phyloP scores from a whole-genome alignment of 2,329 filamentous ascomycete genomes.

The Botrytis fragariae region DNA sequence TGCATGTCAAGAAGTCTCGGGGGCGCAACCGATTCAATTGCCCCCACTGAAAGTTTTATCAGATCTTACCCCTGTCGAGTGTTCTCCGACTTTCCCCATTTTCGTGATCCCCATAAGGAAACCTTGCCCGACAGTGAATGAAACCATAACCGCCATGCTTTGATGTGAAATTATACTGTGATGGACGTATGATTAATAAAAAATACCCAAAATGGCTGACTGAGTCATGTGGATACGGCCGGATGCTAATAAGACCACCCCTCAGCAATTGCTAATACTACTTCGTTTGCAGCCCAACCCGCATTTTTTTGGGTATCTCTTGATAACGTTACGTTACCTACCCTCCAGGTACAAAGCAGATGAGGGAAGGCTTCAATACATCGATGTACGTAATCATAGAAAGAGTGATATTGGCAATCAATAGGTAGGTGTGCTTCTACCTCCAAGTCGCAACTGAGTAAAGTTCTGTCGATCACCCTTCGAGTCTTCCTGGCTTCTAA shows the following conservation, averaged over 20 bases:
- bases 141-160: neutral
- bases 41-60: constrained; percentile 1
- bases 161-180: neutral
- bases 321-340: neutral
- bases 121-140: neutral
- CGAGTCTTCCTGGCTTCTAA: neutral
- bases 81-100: neutral
- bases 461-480: neutral
- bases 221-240: neutral
- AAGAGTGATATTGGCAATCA: neutral
- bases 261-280: neutral
- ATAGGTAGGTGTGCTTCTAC: neutral
- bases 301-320: neutral
- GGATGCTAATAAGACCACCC: neutral
- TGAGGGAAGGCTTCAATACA: neutral
- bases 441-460: neutral
- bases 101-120: neutral
- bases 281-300: neutral
- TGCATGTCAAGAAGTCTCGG: neutral
- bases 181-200: neutral
- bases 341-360: neutral
- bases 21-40: neutral
- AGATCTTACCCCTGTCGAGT: neutral
- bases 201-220: neutral
- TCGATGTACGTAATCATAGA: neutral